phyloP scores from a whole-genome alignment of 1,284 basidiomycete species.

The Papiliotrema flavescens region DNA sequence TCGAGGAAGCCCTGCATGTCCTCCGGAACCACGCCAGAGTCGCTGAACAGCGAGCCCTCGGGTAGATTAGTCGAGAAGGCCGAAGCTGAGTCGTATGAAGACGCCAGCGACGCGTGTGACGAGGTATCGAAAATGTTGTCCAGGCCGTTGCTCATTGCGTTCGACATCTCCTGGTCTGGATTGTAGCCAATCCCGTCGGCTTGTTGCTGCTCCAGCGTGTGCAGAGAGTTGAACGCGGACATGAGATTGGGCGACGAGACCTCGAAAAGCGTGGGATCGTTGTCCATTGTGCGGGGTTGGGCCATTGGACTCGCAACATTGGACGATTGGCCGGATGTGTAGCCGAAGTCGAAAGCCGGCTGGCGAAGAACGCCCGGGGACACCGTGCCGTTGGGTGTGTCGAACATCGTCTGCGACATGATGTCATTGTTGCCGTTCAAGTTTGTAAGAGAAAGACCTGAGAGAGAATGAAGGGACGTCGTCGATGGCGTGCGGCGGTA shows the following conservation, averaged over 20 bases:
- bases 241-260: not conserved
- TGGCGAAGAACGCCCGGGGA: slow-evolving; percentile 34
- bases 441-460: not conserved
- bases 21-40: slow-evolving; percentile 35
- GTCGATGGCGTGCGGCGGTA: slow-evolving; percentile 29
- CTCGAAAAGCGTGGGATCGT: slow-evolving; percentile 5
- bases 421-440: slow-evolving; percentile 1
- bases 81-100: slow-evolving; percentile 32
- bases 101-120: slow-evolving; percentile 28
- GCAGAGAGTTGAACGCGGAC: slow-evolving; percentile 4
- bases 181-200: slow-evolving; percentile 7
- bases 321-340: slow-evolving; percentile 11
- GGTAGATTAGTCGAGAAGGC: slow-evolving; percentile 28
- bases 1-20: slow-evolving; percentile 40
- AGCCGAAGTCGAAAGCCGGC: slow-evolving; percentile 29
- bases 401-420: not conserved
- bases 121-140: slow-evolving; percentile 34
- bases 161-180: slow-evolving; percentile 18
- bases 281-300: slow-evolving; percentile 2
- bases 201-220: slow-evolving; percentile 5
- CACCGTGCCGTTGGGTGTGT: slow-evolving; percentile 22
- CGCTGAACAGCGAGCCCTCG: slow-evolving; percentile 33
- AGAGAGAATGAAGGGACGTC: slow-evolving; percentile 20
- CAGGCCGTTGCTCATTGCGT: slow-evolving; percentile 25
- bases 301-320: slow-evolving; percentile 22